Evolutionary conservation across 257 asterid genomes (phyloP).

Genomic region (Jasminum sambac): DNA sequence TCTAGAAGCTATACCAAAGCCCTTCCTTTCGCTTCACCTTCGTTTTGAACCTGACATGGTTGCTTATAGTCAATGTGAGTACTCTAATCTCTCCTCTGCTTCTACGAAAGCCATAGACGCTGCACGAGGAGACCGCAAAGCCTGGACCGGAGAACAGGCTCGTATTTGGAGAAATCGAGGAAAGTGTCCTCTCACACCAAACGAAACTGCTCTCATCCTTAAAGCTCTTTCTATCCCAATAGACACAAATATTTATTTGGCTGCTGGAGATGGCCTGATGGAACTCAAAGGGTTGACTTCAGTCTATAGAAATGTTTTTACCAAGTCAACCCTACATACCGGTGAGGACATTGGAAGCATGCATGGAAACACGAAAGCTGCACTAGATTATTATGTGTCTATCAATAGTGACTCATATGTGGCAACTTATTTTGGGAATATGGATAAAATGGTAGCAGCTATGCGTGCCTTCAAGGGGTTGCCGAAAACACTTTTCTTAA

Average conservation of each 20-base stretch:
- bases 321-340: constrained; percentile 63
- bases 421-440: constrained; percentile 90
- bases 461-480: constrained; percentile 79
- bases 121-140: constrained; percentile 77
- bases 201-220: constrained; percentile 77
- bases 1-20: constrained; percentile 93
- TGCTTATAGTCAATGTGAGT: constrained; percentile 90
- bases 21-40: constrained; percentile 94
- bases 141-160: constrained; percentile 92
- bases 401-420: constrained; percentile 71
- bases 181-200: constrained; percentile 93
- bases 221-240: constrained; percentile 78
- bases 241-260: constrained; percentile 75
- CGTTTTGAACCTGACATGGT: constrained; percentile 99
- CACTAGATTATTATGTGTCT: constrained; percentile 78
- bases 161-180: constrained; percentile 89
- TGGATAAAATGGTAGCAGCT: constrained; percentile 99
- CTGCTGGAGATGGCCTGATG: constrained; percentile 97
- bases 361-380: constrained; percentile 99
- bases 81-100: constrained; percentile 60
- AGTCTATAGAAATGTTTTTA: constrained; percentile 60
- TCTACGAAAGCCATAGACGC: constrained; percentile 73
- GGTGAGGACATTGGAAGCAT: constrained; percentile 65
- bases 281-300: constrained; percentile 80
- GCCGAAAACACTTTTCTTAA: constrained; percentile 67